Evolutionary conservation across 306 rosid genomes (phyloP).

Genomic region (Oemleria cerasiformis): DNA sequence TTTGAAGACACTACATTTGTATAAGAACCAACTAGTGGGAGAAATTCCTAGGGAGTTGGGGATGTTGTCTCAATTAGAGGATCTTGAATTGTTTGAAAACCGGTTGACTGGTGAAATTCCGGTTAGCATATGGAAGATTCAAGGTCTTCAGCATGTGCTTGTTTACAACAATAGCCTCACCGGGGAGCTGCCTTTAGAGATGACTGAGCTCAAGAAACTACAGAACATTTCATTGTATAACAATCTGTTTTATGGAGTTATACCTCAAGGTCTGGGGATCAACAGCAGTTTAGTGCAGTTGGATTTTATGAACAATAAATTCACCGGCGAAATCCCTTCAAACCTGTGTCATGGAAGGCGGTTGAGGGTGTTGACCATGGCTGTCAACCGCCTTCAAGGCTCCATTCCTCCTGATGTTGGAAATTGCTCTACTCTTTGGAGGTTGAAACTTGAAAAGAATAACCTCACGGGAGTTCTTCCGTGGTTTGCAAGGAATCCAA

Average conservation of each 20-base stretch:
- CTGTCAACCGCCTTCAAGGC: slow-evolving; percentile 59
- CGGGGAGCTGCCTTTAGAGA: slow-evolving; percentile 69
- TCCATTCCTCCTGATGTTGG: slow-evolving; percentile 63
- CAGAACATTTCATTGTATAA: slow-evolving; percentile 54
- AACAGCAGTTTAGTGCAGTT: slow-evolving; percentile 56
- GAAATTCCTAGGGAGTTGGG: slow-evolving; percentile 72
- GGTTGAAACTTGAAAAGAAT: slow-evolving; percentile 55
- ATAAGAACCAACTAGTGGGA: slow-evolving; percentile 64
- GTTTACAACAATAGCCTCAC: slow-evolving; percentile 64
- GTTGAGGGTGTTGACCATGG: slow-evolving; percentile 44
- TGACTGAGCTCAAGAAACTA: slow-evolving; percentile 62
- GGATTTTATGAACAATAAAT: slow-evolving; percentile 61
- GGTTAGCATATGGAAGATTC: slow-evolving; percentile 76
- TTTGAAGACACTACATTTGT: slow-evolving; percentile 42
- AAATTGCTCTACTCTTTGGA: slow-evolving; percentile 58
- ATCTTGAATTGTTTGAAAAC: slow-evolving; percentile 55
- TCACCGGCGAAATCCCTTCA: slow-evolving; percentile 67
- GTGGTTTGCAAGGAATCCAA: slow-evolving; percentile 31
- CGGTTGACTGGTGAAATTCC: slow-evolving; percentile 72
- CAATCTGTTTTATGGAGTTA: slow-evolving; percentile 69
- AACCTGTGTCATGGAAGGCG: slow-evolving; percentile 66
- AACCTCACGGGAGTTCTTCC: slow-evolving; percentile 64
- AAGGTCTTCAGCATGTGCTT: slow-evolving; percentile 46
- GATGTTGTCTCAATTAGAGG: slow-evolving; percentile 39
- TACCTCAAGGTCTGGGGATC: slow-evolving; percentile 74